Evolutionary conservation across 768 basidiomycete genomes (phyloP).

Genomic region (Tulasnella sp.): DNA sequence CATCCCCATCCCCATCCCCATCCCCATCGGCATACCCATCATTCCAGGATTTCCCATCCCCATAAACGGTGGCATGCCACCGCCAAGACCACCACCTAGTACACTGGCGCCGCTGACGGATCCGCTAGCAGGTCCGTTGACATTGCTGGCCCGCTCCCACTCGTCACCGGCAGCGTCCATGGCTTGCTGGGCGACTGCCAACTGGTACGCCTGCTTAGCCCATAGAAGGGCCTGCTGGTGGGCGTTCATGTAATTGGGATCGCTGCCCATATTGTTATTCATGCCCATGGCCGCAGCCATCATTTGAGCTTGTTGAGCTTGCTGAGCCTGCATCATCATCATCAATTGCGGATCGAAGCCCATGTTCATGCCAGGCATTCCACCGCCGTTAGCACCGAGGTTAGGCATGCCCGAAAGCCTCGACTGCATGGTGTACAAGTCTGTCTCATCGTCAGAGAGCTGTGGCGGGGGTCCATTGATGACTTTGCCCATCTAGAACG

Average conservation of each 20-base stretch:
- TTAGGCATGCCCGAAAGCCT: constrained; percentile 40
- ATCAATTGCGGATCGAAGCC: constrained; percentile 27
- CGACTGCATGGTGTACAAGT: constrained; percentile 28
- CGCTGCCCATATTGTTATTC: constrained; percentile 18
- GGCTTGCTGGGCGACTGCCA: constrained; percentile 86
- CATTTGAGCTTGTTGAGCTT: background rate
- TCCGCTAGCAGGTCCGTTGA: constrained; percentile 43
- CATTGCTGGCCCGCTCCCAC: constrained; percentile 75
- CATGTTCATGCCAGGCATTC: constrained; percentile 32
- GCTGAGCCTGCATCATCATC: constrained; percentile 18
- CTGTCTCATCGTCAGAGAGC: constrained; percentile 42
- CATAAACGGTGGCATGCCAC: constrained; percentile 32
- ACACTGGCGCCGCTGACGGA: constrained; percentile 34
- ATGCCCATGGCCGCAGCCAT: constrained; percentile 26
- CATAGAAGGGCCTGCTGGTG: constrained; percentile 85
- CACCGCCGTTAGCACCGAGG: constrained; percentile 33
- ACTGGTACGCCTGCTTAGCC: constrained; percentile 86
- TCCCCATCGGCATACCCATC: constrained; percentile 32
- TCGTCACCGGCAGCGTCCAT: constrained; percentile 85
- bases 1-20: constrained; percentile 26
- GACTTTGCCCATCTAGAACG: constrained; percentile 72
- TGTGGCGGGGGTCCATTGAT: constrained; percentile 72
- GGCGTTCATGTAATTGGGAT: constrained; percentile 58
- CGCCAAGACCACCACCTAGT: constrained; percentile 39
- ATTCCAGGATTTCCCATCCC: constrained; percentile 32